These are phyloP conservation scores for Lipomyces kockii DNA, from an alignment of 805 yeast species.

Conservation along the genomic window DNA sequence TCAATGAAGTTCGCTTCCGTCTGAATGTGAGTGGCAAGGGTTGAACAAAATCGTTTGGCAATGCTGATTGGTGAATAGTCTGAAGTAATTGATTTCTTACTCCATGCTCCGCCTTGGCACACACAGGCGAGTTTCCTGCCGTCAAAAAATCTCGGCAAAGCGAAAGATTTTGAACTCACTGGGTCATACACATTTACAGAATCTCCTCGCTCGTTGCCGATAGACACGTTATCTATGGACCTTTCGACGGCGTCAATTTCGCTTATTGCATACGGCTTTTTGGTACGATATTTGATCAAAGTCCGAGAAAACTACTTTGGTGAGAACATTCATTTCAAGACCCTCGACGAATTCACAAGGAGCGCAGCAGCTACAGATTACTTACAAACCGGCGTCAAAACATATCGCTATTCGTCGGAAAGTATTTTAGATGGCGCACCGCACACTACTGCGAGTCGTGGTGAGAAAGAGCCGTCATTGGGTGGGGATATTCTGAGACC, in stretches of 20 bases:
- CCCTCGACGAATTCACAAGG: conserved; percentile 77
- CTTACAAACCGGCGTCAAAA: neutral
- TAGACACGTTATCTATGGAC: conserved; percentile 69
- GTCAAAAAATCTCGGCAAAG: conserved; percentile 66
- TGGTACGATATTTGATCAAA: conserved; percentile 72
- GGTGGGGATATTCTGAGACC: neutral
- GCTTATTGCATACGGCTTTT: conserved; percentile 76
- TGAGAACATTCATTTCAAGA: conserved; percentile 76
- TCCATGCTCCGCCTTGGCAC: conserved; percentile 92
- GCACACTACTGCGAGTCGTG: neutral
- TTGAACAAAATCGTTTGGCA: conserved; percentile 41
- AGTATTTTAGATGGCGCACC: neutral
- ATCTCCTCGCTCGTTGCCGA: conserved; percentile 64
- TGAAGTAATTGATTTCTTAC: conserved; percentile 53
- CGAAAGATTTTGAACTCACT: conserved; percentile 60
- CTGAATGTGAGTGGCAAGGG: conserved; percentile 48
- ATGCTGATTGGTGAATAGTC: conserved; percentile 6
- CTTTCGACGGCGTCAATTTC: conserved; percentile 70
- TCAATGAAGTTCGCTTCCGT: conserved; percentile 36
- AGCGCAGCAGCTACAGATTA: conserved; percentile 21
- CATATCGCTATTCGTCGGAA: neutral
- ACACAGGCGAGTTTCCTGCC: conserved; percentile 74
- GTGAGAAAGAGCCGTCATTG: neutral
- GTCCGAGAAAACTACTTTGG: conserved; percentile 91
- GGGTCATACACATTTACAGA: conserved; percentile 71